Evolutionary conservation across 768 basidiomycete genomes (phyloP).

Genomic region (Tremella fuciformis): DNA sequence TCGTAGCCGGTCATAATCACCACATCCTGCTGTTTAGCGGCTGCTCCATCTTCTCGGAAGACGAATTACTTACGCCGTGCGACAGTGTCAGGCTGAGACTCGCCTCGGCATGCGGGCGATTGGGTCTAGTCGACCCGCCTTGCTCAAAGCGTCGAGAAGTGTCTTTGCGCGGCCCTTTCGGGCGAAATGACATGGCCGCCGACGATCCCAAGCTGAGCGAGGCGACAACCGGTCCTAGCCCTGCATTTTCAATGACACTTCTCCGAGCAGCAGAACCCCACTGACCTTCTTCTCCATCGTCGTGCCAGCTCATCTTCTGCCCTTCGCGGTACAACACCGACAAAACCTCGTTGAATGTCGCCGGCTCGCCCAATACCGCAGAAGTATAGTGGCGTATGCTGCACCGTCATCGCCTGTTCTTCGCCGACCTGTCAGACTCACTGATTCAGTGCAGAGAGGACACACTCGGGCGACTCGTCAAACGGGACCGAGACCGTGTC

Average conservation of each 20-base stretch:
- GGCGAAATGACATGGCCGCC: conserved; percentile 47
- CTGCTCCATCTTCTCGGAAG: not conserved
- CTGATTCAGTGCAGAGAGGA: conserved; percentile 17
- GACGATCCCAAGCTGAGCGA: conserved; percentile 41
- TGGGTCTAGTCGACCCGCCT: not conserved
- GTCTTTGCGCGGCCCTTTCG: conserved; percentile 19
- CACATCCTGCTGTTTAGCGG: conserved; percentile 26
- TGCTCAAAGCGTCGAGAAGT: not conserved
- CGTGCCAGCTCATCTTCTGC: conserved; percentile 48
- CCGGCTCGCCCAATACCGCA: conserved; percentile 13
- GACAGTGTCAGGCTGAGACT: conserved; percentile 26
- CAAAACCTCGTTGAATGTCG: conserved; percentile 48
- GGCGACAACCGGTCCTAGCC: conserved; percentile 46
- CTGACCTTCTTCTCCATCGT: conserved; percentile 49
- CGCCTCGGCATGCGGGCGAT: not conserved
- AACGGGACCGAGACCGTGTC: conserved; percentile 37
- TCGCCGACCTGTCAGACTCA: conserved; percentile 8
- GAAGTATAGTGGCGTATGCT: conserved; percentile 18
- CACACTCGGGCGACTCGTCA: conserved; percentile 27
- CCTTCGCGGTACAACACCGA: conserved; percentile 37
- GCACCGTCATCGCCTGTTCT: not conserved
- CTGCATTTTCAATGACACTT: conserved; percentile 14
- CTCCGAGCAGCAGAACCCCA: not conserved
- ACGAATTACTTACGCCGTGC: conserved; percentile 37
- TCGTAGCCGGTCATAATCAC: conserved; percentile 38